A percentile compares a stretch with the other conserved stretches of the same genome.
These are phyloP conservation scores for Podaxis carcinomalis DNA, from an alignment of 768 basidiomycete species.

Conservation along the genomic window DNA sequence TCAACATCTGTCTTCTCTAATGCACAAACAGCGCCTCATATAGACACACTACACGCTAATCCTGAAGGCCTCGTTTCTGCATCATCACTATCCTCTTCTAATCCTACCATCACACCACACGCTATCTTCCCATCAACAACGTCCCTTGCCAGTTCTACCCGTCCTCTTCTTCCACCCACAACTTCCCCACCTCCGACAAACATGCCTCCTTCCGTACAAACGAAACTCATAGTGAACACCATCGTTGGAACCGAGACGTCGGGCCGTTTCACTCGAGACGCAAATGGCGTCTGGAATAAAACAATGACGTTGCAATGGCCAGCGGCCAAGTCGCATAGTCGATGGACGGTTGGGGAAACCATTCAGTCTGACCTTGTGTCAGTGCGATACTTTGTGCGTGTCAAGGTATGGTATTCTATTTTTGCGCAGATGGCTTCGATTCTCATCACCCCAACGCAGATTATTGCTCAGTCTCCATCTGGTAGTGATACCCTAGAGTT, in stretches of 20 bases:
- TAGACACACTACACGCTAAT: slow-evolving; percentile 3
- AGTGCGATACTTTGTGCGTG: slow-evolving; percentile 65
- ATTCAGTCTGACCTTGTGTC: slow-evolving; percentile 59
- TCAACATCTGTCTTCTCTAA: slow-evolving; percentile 12
- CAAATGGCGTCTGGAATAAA: slow-evolving; percentile 56
- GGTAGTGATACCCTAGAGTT: slow-evolving; percentile 70
- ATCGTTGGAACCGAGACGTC: slow-evolving; percentile 58
- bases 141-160: slow-evolving; percentile 10
- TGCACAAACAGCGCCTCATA: slow-evolving; percentile 14
- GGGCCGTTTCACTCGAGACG: slow-evolving; percentile 51
- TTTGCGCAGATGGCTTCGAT: neutral
- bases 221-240: slow-evolving; percentile 45
- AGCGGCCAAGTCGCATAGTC: slow-evolving; percentile 56
- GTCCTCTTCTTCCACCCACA: slow-evolving; percentile 14
- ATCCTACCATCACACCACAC: slow-evolving; percentile 34
- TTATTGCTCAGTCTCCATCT: slow-evolving; percentile 47
- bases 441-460: slow-evolving; percentile 23
- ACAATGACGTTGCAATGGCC: slow-evolving; percentile 74
- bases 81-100: slow-evolving; percentile 33
- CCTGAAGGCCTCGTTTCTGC: slow-evolving; percentile 22
- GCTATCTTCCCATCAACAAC: slow-evolving; percentile 15
- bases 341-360: slow-evolving; percentile 81
- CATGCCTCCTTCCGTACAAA: slow-evolving; percentile 18
- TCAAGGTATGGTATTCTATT: slow-evolving; percentile 46
- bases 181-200: slow-evolving; percentile 18